A percentile compares a stretch with the other conserved stretches of the same genome.
Evolutionary conservation across 768 basidiomycete species (phyloP).

Genomic region (Hortiboletus flavorubellus): DNA sequence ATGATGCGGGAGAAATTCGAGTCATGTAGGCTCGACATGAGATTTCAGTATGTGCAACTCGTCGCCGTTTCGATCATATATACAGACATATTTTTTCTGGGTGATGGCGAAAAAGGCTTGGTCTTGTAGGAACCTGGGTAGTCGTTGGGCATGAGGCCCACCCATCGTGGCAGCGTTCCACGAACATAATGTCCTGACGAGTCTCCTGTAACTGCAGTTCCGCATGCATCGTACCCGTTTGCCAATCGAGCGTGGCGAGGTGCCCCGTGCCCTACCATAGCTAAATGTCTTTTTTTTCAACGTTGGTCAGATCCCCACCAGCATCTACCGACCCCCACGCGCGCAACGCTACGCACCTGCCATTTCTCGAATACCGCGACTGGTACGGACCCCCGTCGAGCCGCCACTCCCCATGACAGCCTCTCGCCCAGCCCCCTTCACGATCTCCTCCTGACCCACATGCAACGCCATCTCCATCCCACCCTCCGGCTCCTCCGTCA

Average conservation of each 20-base stretch:
- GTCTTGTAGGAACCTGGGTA: slow-evolving; percentile 79
- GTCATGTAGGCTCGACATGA: slow-evolving; percentile 83
- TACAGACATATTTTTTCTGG: slow-evolving; percentile 93
- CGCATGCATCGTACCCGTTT: slow-evolving; percentile 76
- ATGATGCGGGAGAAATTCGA: slow-evolving; percentile 94
- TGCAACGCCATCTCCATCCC: slow-evolving; percentile 90
- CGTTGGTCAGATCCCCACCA: background rate
- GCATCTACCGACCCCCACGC: no score
- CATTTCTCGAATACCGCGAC: slow-evolving; percentile 85
- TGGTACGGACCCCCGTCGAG: slow-evolving; percentile 86
- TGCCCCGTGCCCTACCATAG: slow-evolving; percentile 84
- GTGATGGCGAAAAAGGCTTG: slow-evolving; percentile 93
- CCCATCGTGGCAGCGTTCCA: slow-evolving; percentile 4
- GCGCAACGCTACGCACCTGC: slow-evolving; percentile 48
- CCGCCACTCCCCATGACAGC: slow-evolving; percentile 74
- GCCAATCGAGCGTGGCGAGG: slow-evolving; percentile 93
- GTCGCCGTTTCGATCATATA: slow-evolving; percentile 92
- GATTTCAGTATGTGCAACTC: slow-evolving; percentile 83
- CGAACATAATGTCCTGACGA: slow-evolving; percentile 87
- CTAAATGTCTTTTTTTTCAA: slow-evolving; percentile 60
- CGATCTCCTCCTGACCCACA: slow-evolving; percentile 77
- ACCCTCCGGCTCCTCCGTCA: slow-evolving; percentile 66
- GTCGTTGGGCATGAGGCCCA: background rate
- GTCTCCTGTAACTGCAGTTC: slow-evolving; percentile 90
- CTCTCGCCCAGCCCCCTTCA: slow-evolving; percentile 61